Conservation (phyloP, 2,329 filamentous ascomycete species). For the Colletotrichum karsti region DNA sequence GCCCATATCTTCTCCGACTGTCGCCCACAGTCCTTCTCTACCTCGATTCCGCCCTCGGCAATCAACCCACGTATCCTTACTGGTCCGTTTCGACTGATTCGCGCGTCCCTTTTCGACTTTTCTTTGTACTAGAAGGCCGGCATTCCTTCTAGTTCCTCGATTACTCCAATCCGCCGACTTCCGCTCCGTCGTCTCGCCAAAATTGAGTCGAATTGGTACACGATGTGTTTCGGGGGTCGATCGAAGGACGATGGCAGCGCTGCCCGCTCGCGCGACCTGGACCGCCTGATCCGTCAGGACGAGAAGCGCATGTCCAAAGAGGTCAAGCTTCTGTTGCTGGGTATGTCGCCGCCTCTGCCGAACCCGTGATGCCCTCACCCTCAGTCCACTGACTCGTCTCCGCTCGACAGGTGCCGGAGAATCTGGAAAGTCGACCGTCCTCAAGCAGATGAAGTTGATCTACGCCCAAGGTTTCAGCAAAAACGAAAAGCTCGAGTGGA, state of each 20-base stretch:
- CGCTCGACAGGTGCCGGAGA: conserved; percentile 83
- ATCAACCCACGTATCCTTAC: not conserved
- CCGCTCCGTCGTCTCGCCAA: not conserved
- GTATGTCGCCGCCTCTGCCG: conserved; percentile 58
- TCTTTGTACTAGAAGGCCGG: not conserved
- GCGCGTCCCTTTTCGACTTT: not conserved
- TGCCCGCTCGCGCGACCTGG: conserved; percentile 78
- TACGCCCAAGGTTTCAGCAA: conserved; percentile 92
- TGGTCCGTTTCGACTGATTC: not conserved
- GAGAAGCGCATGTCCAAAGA: conserved; percentile 87
- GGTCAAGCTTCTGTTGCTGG: conserved; percentile 92
- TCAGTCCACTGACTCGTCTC: conserved; percentile 1
- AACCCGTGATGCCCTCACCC: not conserved
- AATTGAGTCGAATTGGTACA: conserved; percentile 30
- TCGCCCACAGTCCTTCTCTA: not conserved
- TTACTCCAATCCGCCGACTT: not conserved
- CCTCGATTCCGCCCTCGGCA: conserved; percentile 1
- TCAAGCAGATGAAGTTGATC: conserved; percentile 99
- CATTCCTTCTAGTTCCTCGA: not conserved
- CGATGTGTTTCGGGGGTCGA: conserved; percentile 72
- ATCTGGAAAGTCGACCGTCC: conserved; percentile 90
- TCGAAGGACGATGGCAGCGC: conserved; percentile 58
- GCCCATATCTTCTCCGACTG: not conserved
- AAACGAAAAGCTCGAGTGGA: conserved; percentile 90
- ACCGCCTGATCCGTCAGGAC: conserved; percentile 85